phyloP scores from a whole-genome alignment of 2,329 filamentous ascomycete species.

The Xylariaceae sp. region DNA sequence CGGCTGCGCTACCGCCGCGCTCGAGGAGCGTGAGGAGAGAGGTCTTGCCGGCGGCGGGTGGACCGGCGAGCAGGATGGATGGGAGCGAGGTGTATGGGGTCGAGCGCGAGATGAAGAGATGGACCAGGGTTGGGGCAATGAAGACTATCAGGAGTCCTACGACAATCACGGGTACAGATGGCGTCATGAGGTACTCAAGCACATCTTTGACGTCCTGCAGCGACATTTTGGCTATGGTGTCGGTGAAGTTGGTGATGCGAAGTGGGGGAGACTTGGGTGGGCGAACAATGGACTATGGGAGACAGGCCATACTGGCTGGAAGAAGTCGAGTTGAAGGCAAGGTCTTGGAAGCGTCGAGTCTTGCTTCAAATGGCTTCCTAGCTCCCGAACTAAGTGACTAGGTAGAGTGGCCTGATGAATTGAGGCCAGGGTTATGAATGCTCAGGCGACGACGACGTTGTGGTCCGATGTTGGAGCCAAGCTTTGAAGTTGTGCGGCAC shows the following conservation, averaged over 20 bases:
- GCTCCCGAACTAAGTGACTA: too few relatives aligned
- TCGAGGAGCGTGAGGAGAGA: slow-evolving; percentile 74
- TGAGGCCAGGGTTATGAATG: too few relatives aligned
- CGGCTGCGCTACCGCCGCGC: slow-evolving; percentile 45
- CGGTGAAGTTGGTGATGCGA: slow-evolving; percentile 4
- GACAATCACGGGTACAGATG: slow-evolving; percentile 61
- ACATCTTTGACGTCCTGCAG: slow-evolving; percentile 41
- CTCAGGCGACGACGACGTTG: too few relatives aligned
- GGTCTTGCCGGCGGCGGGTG: slow-evolving; percentile 83
- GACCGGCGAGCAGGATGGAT: slow-evolving; percentile 77
- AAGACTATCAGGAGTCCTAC: slow-evolving; percentile 70
- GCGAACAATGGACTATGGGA: too few relatives aligned
- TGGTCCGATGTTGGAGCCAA: too few relatives aligned
- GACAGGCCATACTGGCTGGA: too few relatives aligned
- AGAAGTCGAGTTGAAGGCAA: too few relatives aligned
- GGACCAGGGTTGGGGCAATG: slow-evolving; percentile 72
- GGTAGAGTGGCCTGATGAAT: too few relatives aligned
- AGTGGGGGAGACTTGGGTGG: neutral
- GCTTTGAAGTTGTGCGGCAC: too few relatives aligned
- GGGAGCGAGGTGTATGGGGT: slow-evolving; percentile 67
- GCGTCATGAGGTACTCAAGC: slow-evolving; percentile 55
- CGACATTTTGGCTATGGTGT: slow-evolving; percentile 12
- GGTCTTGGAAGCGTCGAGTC: too few relatives aligned
- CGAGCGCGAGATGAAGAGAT: slow-evolving; percentile 68
- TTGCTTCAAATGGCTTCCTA: too few relatives aligned